These are phyloP conservation scores for Stephanocyclus meneghinianus DNA, from an alignment of 352 stramenopile species.

Conservation along the genomic window DNA sequence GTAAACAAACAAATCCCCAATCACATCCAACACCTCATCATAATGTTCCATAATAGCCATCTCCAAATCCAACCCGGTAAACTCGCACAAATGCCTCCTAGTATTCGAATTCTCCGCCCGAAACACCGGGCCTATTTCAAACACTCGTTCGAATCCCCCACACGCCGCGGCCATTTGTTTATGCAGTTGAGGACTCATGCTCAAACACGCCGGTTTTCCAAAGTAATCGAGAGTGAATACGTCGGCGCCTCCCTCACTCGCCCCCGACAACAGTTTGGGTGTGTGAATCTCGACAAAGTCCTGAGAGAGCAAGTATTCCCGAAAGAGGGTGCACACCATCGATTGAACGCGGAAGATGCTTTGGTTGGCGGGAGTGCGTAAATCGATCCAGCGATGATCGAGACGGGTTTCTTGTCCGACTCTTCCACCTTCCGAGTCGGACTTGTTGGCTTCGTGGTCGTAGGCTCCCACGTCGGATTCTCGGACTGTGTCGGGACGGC, in stretches of 20 bases:
- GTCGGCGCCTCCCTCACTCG: conserved; percentile 95
- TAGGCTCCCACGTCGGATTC: conserved; percentile 82
- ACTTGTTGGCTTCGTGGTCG: conserved; percentile 67
- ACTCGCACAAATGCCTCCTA: conserved; percentile 98
- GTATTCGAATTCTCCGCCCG: conserved; percentile 99
- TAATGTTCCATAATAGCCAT: conserved; percentile 99
- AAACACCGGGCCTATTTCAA: conserved; percentile 96
- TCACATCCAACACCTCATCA: conserved; percentile 96
- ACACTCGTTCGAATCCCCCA: conserved; percentile 97
- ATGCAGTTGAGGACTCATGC: conserved; percentile 96
- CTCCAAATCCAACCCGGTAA: conserved; percentile 99
- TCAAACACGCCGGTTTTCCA: conserved; percentile 93
- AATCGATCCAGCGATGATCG: conserved; percentile 95
- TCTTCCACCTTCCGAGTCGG: conserved; percentile 69
- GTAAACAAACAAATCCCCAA: conserved; percentile 98
- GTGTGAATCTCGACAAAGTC: conserved; percentile 99
- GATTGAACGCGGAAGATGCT: conserved; percentile 97
- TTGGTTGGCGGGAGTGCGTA: conserved; percentile 97
- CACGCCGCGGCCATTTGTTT: conserved; percentile 99
- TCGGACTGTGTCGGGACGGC: conserved; percentile 81
- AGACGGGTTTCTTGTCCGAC: conserved; percentile 87
- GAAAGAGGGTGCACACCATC: conserved; percentile 94
- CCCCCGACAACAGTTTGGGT: conserved; percentile 96
- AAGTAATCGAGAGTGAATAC: conserved; percentile 99
- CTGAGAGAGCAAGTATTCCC: conserved; percentile 92